A percentile compares a stretch with the other conserved stretches of the same genome.
Conservation (phyloP, 83 land plant genomes). For the Diphasiastrum complanatum region DNA sequence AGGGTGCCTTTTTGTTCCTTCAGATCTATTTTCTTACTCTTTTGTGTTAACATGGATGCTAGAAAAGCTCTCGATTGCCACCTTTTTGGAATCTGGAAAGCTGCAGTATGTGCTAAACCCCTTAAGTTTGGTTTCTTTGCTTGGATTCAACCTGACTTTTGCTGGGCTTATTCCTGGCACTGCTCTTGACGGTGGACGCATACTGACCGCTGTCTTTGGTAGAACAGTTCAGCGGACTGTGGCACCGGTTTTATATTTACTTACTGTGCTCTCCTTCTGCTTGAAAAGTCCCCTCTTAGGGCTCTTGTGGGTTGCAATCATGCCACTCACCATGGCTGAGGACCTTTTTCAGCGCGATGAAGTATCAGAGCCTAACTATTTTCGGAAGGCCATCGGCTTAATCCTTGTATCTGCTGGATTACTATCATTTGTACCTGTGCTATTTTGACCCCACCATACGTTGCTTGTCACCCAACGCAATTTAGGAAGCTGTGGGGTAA, state of each 20-base stretch:
- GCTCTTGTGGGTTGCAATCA: conserved; percentile 1
- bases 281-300: conserved; percentile 11
- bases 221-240: conserved; percentile 18
- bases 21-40: conserved; percentile 11
- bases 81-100: conserved; percentile 9
- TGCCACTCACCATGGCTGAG: conserved; percentile 12
- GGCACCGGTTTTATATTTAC: not conserved
- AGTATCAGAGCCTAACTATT: conserved; percentile 6
- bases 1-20: conserved; percentile 17
- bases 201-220: conserved; percentile 15
- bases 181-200: conserved; percentile 19
- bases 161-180: conserved; percentile 9
- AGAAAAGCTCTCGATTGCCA: conserved; percentile 15
- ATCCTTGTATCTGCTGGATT: conserved; percentile 11
- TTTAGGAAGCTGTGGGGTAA: too few species aligned
- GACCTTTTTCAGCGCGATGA: conserved; percentile 18
- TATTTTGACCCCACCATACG: too few species aligned
- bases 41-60: conserved; percentile 10
- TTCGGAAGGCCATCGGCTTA: conserved; percentile 20
- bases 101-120: conserved; percentile 14
- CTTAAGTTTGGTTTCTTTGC: conserved; percentile 6
- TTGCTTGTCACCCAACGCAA: too few species aligned
- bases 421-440: conserved; percentile 9
- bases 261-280: not conserved
- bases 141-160: conserved; percentile 14